Conservation (phyloP, 202 grass and related monocot genomes). For the Brachypodium distachyon region DNA sequence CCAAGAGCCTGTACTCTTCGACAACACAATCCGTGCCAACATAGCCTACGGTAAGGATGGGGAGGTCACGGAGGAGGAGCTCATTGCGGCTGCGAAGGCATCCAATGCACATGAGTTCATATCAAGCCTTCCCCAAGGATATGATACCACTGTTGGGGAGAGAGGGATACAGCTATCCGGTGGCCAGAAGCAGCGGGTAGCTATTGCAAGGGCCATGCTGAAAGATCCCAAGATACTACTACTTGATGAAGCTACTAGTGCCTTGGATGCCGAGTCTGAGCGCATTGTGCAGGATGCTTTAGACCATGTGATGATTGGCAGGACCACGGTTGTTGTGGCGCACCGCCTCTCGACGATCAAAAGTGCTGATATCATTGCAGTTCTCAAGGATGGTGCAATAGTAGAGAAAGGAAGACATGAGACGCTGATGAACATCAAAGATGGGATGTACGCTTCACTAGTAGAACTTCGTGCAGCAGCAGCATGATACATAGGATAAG, state of each 20-base stretch:
- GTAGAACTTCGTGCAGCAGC: conserved; percentile 22
- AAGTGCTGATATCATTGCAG: conserved; percentile 44
- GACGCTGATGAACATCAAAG: conserved; percentile 29
- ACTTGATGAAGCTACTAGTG: conserved; percentile 62
- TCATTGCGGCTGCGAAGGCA: conserved; percentile 48
- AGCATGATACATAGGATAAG: neutral
- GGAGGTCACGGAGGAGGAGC: conserved; percentile 62
- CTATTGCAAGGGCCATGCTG: conserved; percentile 40
- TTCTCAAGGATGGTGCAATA: conserved; percentile 51
- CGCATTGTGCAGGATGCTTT: conserved; percentile 50
- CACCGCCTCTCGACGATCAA: conserved; percentile 58
- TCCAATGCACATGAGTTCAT: conserved; percentile 81
- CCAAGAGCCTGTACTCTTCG: conserved; percentile 86
- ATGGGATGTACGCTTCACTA: conserved; percentile 54
- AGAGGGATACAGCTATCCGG: conserved; percentile 53
- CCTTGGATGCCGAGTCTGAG: conserved; percentile 60
- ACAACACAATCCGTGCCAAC: conserved; percentile 74
- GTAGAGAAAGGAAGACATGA: conserved; percentile 59
- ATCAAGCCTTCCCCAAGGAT: conserved; percentile 74
- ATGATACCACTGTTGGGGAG: conserved; percentile 53
- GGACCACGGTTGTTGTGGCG: conserved; percentile 39
- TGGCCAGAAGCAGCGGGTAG: conserved; percentile 47
- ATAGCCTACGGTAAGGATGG: conserved; percentile 82
- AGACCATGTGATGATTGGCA: conserved; percentile 40
- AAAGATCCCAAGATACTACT: conserved; percentile 43